Evolutionary conservation across 352 stramenopile genomes (phyloP), one percentile per base, ranked within the genome.

Genomic region (Phytophthora pisi): DNA sequence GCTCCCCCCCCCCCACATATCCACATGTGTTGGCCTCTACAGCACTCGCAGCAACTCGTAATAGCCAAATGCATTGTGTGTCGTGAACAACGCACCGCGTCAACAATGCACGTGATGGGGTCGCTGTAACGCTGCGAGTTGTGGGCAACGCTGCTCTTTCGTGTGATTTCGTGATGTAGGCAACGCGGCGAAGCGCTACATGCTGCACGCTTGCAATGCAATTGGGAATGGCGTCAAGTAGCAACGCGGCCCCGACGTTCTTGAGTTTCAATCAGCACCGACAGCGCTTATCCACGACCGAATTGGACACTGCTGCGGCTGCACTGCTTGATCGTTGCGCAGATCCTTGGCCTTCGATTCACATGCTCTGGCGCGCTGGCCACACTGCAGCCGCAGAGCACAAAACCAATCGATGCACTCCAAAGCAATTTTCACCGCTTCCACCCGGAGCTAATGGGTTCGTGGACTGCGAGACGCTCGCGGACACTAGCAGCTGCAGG

Each of bases 61-160:
- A n/a, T n/a, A 15, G 46, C 46, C 46, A 51, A 64, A 7, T 52
- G 58, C 51, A 47, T 42, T 13, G 26, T 9, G 28, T 31, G 28
- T 31, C 28, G 28, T 31, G 28, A 31, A 31, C 28, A 31, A 31
- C 7, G 28, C 28, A 31, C 62, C 4, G 7, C 23, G 20, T 53
- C 31, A 63, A 40, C 24, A 46, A 55, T 24, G 31, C 57, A 16
- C 47, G 18, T 26, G 50, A 70, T 62, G 40, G 50, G 57, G 31
- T 34, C 23, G 50, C n/a, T 71, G 64, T 71, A 66, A 67, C 46
- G 51, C 28, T 58, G 18, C 43, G 38, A 58, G 5, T 45, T 57
- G 45, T 61, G 57, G 9, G 5, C 34, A 40, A 15, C 34, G 5
- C 16, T 16, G 38, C 38, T 18, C 38, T 46, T 20, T 46, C 16